phyloP scores from a whole-genome alignment of 2,329 filamentous ascomycete species.

The Talaromyces sp. region DNA sequence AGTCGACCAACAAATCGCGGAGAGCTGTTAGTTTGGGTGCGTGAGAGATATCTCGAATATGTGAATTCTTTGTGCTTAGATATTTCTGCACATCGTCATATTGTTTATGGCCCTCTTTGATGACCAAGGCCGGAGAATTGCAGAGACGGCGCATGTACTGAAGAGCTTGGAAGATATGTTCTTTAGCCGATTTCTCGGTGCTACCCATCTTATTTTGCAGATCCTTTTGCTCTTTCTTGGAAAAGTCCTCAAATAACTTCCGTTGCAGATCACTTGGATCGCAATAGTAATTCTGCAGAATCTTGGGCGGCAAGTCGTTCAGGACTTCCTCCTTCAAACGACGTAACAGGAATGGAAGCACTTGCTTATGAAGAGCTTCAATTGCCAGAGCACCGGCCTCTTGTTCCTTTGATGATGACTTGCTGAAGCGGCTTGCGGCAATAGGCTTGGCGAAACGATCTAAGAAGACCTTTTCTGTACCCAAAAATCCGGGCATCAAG shows the following conservation, averaged over 20 bases:
- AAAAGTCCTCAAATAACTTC: constrained; percentile 95
- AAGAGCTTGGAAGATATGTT: constrained; percentile 97
- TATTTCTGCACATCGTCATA: constrained; percentile 84
- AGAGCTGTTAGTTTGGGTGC: constrained; percentile 90
- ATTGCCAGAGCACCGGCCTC: constrained; percentile 94
- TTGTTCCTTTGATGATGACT: constrained; percentile 97
- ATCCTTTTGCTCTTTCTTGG: constrained; percentile 85
- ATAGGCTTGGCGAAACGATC: constrained; percentile 95
- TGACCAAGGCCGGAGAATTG: constrained; percentile 93
- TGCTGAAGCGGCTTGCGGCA: constrained; percentile 88
- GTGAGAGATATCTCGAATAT: constrained; percentile 78
- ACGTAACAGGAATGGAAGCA: constrained; percentile 90
- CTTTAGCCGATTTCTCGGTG: constrained; percentile 88
- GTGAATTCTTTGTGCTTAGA: constrained; percentile 73
- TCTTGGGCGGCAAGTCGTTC: constrained; percentile 94
- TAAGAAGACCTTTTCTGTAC: constrained; percentile 93
- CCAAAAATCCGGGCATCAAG: constrained; percentile 96
- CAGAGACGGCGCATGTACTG: constrained; percentile 99
- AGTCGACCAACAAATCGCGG: constrained; percentile 93
- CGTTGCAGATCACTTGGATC: constrained; percentile 92
- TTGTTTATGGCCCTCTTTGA: constrained; percentile 88
- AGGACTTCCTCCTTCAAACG: constrained; percentile 97
- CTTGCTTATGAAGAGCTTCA: constrained; percentile 97
- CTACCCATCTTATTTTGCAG: constrained; percentile 78
- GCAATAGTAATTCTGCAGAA: constrained; percentile 98